Percentiles rank a stretch among this genome's conserved stretches.
Evolutionary conservation across 1,284 basidiomycete species (phyloP).

Genomic region (Tetrapyrgos nigripes): DNA sequence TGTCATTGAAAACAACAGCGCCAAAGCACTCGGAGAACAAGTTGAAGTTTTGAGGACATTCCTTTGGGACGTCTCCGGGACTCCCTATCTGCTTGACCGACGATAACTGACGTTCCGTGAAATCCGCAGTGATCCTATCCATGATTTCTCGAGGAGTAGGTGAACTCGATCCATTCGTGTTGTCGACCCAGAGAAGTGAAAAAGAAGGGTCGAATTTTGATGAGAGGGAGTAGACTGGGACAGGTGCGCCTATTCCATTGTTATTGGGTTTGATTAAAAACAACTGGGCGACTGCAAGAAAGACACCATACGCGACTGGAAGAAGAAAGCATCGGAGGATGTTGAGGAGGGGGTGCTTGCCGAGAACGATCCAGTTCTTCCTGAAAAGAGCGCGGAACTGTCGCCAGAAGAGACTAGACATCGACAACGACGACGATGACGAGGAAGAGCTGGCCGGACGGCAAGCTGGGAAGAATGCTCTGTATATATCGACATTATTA

Average conservation of each 20-base stretch:
- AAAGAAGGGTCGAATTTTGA: slow-evolving; percentile 57
- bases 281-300: slow-evolving; percentile 67
- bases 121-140: slow-evolving; percentile 55
- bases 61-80: slow-evolving; percentile 53
- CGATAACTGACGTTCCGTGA: slow-evolving; percentile 49
- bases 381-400: slow-evolving; percentile 69
- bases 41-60: slow-evolving; percentile 80
- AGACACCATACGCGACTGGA: slow-evolving; percentile 73
- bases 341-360: slow-evolving; percentile 69
- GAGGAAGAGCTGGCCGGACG: no score
- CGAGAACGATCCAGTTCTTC: slow-evolving; percentile 80
- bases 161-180: slow-evolving; percentile 55
- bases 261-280: slow-evolving; percentile 64
- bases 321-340: slow-evolving; percentile 70
- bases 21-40: slow-evolving; percentile 74
- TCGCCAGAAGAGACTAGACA: slow-evolving; percentile 55
- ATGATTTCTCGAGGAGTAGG: slow-evolving; percentile 66
- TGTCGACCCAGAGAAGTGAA: slow-evolving; percentile 70
- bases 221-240: slow-evolving; percentile 55
- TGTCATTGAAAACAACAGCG: slow-evolving; percentile 67
- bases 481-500: no score
- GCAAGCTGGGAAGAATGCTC: no score
- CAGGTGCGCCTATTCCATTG: slow-evolving; percentile 67
- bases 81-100: slow-evolving; percentile 55
- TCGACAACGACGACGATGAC: no score